Evolutionary conservation across 2,329 filamentous ascomycete genomes (phyloP), one percentile per base, ranked within the genome.

Genomic region (Pleoardoris graminearum): DNA sequence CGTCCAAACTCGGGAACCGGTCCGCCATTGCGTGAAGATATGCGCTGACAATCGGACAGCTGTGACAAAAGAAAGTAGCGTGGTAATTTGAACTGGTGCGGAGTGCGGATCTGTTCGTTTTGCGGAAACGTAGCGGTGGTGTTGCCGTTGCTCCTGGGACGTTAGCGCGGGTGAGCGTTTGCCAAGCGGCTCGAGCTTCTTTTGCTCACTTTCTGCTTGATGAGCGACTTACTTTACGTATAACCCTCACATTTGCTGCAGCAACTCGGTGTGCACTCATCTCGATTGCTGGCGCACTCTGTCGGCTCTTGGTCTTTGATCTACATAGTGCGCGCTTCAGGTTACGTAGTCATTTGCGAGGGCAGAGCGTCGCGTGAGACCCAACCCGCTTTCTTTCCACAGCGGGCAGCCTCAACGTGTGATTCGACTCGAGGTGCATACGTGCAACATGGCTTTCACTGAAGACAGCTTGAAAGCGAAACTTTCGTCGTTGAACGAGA

Each of bases 381-480:
- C 36, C 29, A 30, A 19, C 53, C 52, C 51, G 51, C 51, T 35
- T 56, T 50, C 51, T 35, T 56, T 51, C 56, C 54, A 38, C 59
- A 53, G 57, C 52, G 52, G 51, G 49, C 41, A 46, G 52, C 54
- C 38, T 49, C 57, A 37, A 54, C 56, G 57, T 56, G 62, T 68
- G 66, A n/a, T n/a, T n/a, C 10, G 25, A 16, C 33, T n/a, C 10
- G 8, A 36, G n/a, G 10, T 32, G 27, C 27, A 68, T 49, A 43
- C 62, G 57, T 58, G n/a, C 27, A 32, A 46, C 49, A 97, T 99
- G 93, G 87, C 94, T 39, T 97, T 96, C 77, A 94, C 89, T 61
- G 92, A 97, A 76, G 94, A 99, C 78, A 90, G 91, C 41, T 91
- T 99, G 50, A 85, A 92, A 73, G 91, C 93, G 48, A 97, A 97